Evolutionary conservation across 2,329 filamentous ascomycete species (phyloP).

Genomic region (Chaetomium strumarium): DNA sequence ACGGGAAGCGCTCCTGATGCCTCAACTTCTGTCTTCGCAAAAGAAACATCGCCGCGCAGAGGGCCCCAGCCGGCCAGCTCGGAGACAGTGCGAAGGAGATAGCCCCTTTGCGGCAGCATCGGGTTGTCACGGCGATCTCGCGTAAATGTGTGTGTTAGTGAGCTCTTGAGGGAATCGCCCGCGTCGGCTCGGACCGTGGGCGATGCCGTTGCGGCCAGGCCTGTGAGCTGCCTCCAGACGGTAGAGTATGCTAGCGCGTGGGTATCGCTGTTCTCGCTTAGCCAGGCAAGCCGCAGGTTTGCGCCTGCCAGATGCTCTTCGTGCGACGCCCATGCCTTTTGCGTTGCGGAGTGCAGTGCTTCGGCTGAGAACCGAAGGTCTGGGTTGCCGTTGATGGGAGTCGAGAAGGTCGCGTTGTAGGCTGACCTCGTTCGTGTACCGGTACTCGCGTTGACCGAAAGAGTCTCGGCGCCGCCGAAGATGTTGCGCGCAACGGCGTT

Average conservation of each 20-base stretch:
- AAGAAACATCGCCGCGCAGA: constrained; percentile 83
- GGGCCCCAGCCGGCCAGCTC: constrained; percentile 86
- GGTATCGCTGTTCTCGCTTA: constrained; percentile 55
- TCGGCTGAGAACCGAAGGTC: constrained; percentile 74
- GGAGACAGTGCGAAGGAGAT: constrained; percentile 68
- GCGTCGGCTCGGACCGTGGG: constrained; percentile 78
- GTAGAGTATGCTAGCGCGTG: constrained; percentile 78
- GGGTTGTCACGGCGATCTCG: constrained; percentile 78
- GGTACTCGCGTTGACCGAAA: constrained; percentile 79
- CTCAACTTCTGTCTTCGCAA: constrained; percentile 87
- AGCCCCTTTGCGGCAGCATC: constrained; percentile 75
- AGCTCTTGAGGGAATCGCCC: constrained; percentile 86
- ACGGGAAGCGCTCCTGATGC: constrained; percentile 70
- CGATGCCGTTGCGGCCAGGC: constrained; percentile 67
- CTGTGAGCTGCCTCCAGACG: constrained; percentile 84
- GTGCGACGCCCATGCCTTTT: constrained; percentile 90
- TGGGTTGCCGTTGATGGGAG: constrained; percentile 78
- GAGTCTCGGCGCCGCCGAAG: constrained; percentile 85
- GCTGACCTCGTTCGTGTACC: constrained; percentile 88
- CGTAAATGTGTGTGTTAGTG: constrained; percentile 73
- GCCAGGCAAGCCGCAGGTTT: constrained; percentile 70
- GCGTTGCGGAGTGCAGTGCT: constrained; percentile 72
- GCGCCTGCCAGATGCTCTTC: constrained; percentile 82
- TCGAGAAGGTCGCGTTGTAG: constrained; percentile 80
- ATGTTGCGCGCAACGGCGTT: constrained; percentile 85